These are phyloP conservation scores for Ziziphus jujuba DNA, from an alignment of 306 rosid genomes.

Conservation along the genomic window DNA sequence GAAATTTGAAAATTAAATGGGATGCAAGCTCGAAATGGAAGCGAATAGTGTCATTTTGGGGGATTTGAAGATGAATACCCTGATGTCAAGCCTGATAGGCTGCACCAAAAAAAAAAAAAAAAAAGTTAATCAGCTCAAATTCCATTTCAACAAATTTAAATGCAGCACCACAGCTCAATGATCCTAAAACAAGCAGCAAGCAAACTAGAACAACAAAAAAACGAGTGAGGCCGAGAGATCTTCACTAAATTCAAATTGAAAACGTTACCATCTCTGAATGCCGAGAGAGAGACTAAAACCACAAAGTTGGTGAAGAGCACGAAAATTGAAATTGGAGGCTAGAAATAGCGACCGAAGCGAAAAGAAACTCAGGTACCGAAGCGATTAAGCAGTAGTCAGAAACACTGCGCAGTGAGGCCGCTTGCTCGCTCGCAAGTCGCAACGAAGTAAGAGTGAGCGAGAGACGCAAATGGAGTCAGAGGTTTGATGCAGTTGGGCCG, in stretches of 20 bases:
- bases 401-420: background rate
- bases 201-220: no score
- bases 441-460: background rate
- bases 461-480: background rate
- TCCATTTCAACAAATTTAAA: background rate
- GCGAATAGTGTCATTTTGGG: background rate
- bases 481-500: background rate
- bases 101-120: constrained; percentile 14
- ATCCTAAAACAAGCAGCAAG: background rate
- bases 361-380: constrained; percentile 2
- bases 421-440: background rate
- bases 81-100: constrained; percentile 41
- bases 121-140: constrained; percentile 3
- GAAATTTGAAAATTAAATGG: background rate
- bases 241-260: constrained; percentile 11
- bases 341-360: background rate
- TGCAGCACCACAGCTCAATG: background rate
- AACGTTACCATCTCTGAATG: constrained; percentile 25
- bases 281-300: background rate
- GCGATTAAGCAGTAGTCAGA: constrained; percentile 6
- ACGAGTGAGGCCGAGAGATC: background rate
- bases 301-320: constrained; percentile 1
- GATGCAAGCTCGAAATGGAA: constrained; percentile 4
- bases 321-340: background rate
- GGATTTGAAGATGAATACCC: constrained; percentile 12